Conservation (phyloP, 2,329 filamentous ascomycete genomes). For the Tolypocladium cylindrosporum region DNA sequence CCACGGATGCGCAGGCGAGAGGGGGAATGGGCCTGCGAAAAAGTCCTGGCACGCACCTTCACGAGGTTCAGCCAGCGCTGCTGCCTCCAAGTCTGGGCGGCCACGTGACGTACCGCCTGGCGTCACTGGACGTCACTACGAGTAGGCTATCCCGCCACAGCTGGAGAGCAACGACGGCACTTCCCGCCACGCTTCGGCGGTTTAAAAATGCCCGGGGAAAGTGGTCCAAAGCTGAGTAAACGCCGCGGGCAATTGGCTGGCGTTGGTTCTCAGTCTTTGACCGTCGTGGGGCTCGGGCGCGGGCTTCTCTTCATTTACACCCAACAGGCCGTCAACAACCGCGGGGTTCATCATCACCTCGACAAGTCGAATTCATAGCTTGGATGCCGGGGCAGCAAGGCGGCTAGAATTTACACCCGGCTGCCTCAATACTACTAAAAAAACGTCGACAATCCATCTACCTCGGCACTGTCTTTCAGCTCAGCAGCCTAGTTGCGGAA, state of each 20-base stretch:
- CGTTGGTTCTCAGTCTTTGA: not conserved
- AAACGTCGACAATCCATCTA: not conserved
- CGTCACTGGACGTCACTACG: not conserved
- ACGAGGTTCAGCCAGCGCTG: not conserved
- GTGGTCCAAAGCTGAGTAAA: not conserved
- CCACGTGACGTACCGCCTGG: not conserved
- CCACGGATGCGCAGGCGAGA: not conserved
- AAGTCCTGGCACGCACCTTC: not conserved
- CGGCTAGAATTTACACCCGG: not conserved
- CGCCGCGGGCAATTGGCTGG: not conserved
- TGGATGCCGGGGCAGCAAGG: not conserved
- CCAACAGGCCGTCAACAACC: not conserved
- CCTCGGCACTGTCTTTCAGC: not conserved
- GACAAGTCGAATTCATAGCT: not conserved
- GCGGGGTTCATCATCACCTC: not conserved
- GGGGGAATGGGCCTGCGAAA: not conserved
- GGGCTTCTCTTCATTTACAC: too few relatives aligned
- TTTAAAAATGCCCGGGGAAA: not conserved
- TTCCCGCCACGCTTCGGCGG: not conserved
- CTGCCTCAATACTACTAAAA: not conserved
- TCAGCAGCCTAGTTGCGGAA: constrained; percentile 32
- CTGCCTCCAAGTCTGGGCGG: not conserved
- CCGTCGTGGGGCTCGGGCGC: not conserved
- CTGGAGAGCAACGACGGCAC: not conserved
- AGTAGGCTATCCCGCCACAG: not conserved